Percentiles rank a stretch among this genome's conserved stretches.
These are phyloP conservation scores for Gossypium trilobum DNA, from an alignment of 441 rosid species.

Conservation along the genomic window DNA sequence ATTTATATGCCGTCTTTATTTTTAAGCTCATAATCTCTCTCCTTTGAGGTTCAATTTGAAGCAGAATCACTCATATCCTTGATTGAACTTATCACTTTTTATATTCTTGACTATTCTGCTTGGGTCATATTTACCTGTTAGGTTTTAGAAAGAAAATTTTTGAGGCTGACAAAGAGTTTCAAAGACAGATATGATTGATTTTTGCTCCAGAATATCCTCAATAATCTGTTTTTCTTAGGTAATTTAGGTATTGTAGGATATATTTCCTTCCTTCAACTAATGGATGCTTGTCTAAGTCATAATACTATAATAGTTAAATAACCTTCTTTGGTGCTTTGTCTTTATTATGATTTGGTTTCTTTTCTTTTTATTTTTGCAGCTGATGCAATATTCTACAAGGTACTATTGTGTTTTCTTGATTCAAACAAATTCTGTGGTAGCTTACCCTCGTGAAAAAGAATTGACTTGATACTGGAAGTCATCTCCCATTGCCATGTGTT, in stretches of 20 bases:
- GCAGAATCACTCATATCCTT: not conserved
- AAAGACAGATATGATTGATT: not conserved
- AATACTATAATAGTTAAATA: not conserved
- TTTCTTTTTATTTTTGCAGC: conserved; percentile 38
- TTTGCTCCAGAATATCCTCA: not conserved
- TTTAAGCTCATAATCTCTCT: not conserved
- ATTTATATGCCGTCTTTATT: not conserved
- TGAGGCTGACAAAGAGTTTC: not conserved
- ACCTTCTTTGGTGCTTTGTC: not conserved
- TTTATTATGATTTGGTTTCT: conserved; percentile 13
- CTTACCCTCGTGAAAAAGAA: not conserved
- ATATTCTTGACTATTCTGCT: not conserved
- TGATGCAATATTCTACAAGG: conserved; percentile 65
- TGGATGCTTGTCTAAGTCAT: not conserved
- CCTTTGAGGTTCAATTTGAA: conserved; percentile 3
- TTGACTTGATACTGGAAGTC: not conserved
- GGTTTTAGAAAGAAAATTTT: not conserved
- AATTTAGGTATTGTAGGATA: not conserved
- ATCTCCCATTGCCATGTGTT: not conserved
- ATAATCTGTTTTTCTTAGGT: not conserved
- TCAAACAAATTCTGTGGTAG: not conserved
- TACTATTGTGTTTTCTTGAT: conserved; percentile 22
- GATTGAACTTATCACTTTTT: not conserved
- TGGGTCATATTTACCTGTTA: not conserved
- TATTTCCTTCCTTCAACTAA: not conserved